Conservation (phyloP, 2,329 filamentous ascomycete species). For the Paradendryphiella salina region DNA sequence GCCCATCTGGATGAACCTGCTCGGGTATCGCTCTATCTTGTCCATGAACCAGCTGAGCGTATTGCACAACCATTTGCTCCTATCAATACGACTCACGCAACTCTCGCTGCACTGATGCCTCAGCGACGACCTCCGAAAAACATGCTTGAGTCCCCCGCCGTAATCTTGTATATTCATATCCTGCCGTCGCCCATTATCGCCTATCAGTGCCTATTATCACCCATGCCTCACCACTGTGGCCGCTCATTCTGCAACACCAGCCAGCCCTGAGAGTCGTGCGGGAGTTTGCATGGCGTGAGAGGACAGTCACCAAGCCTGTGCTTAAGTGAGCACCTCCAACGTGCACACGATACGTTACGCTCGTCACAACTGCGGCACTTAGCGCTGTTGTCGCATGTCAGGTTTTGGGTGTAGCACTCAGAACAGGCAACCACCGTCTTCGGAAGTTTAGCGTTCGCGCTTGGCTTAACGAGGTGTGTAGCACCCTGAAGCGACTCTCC, state of each 20-base stretch:
- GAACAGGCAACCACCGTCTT: slow-evolving; percentile 29
- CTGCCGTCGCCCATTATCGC: too few species aligned
- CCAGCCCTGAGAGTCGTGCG: slow-evolving; percentile 28
- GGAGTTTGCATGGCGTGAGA: slow-evolving; percentile 25
- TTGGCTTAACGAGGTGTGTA: slow-evolving; percentile 31
- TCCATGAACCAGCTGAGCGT: too few species aligned
- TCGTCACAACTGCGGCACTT: slow-evolving; percentile 32
- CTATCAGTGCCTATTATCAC: too few species aligned
- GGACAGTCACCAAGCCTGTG: slow-evolving; percentile 32
- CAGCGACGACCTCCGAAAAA: too few species aligned
- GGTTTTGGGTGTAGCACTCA: slow-evolving; percentile 35
- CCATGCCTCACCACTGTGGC: slow-evolving; percentile 23
- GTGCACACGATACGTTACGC: slow-evolving; percentile 22
- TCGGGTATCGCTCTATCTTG: too few species aligned
- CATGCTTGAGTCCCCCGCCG: too few species aligned
- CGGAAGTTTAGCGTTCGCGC: slow-evolving; percentile 22
- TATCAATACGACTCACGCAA: too few species aligned
- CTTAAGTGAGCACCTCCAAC: slow-evolving; percentile 37
- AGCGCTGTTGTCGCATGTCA: slow-evolving; percentile 28
- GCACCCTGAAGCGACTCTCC: slow-evolving; percentile 27
- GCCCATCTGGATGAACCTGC: too few species aligned
- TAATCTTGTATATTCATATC: too few species aligned
- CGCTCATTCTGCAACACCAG: slow-evolving; percentile 14
- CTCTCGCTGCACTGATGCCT: too few species aligned
- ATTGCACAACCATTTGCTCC: too few species aligned